Base-by-base conservation (phyloP, 345 rosid genomes). In the Moringa oleifera region DNA sequence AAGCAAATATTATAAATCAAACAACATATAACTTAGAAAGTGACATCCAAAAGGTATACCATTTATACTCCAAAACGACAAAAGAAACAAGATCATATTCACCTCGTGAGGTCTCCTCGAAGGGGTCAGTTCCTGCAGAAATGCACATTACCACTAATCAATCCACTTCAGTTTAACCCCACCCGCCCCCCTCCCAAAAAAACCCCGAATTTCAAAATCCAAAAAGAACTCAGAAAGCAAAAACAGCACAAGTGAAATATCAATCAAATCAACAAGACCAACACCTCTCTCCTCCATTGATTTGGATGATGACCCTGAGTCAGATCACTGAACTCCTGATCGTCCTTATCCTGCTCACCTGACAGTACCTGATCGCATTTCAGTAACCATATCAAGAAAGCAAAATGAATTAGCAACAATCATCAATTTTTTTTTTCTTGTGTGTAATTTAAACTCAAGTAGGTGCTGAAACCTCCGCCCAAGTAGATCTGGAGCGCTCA, bases 321-420 rank as follows among this genome's bases (percentile, higher is more conserved):
- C 1, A 49, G 31, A 6, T 51, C 54, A 18, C 2, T 19, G 20
- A 57, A 50, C 22, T 64, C 69, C 15, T 31, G 67, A 64, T 68
- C 75, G 24, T 41, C 71, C 19, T 55, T 54, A 45, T 79, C 88
- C 65, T 71, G 74, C 49, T 83, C 83, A 37, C 83, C 94, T 0
- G 90, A 82, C 62, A 87, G 95, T 69, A 91, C 95, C 98, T 91
- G n/a, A n/a, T 74, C 66, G 24, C 65, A 63, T 46, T 53, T 24
- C 57, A 60, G 61, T 47, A 54, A 51, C 7, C 25, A 58, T 21
- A 53, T 51, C 21, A 60, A 49, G n/a, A n/a, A n/a, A n/a, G n/a
- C n/a, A n/a, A n/a, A 62, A 18, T 10, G 20, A 19, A 13, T 20
- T 15, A 41, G 13, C 6, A 15, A 4, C 17, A 41, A 41, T 41